Evolutionary conservation across 352 stramenopile species (phyloP).

Genomic region (Phytopythium montanum): DNA sequence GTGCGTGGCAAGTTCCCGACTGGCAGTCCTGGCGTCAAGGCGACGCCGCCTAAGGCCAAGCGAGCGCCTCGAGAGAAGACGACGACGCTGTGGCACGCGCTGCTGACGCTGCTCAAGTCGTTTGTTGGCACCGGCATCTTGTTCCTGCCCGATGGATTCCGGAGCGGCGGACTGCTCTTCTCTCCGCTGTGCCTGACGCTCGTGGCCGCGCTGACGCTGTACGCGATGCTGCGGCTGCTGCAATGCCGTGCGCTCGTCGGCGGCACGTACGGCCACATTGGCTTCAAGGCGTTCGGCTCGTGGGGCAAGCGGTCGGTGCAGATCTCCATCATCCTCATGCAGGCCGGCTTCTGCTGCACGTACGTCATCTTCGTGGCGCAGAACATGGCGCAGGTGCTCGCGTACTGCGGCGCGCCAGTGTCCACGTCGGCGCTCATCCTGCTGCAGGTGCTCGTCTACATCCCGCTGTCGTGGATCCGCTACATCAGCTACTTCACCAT

Average conservation of each 20-base stretch:
- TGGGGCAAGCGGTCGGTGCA: slow-evolving; percentile 75
- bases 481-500: slow-evolving; percentile 88
- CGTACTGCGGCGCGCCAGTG: slow-evolving; percentile 39
- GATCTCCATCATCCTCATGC: slow-evolving; percentile 82
- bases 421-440: slow-evolving; percentile 60
- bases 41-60: slow-evolving; percentile 24
- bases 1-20: slow-evolving; percentile 14
- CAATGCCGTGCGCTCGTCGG: slow-evolving; percentile 64
- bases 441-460: slow-evolving; percentile 70
- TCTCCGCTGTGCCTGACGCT: slow-evolving; percentile 62
- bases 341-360: slow-evolving; percentile 80
- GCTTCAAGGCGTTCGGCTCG: slow-evolving; percentile 56
- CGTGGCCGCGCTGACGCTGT: slow-evolving; percentile 62
- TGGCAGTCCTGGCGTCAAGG: slow-evolving; percentile 15
- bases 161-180: slow-evolving; percentile 69
- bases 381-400: slow-evolving; percentile 71
- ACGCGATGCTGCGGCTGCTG: slow-evolving; percentile 73
- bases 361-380: slow-evolving; percentile 84
- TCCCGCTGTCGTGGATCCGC: slow-evolving; percentile 79
- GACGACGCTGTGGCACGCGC: slow-evolving; percentile 72
- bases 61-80: slow-evolving; percentile 41
- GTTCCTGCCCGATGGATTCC: slow-evolving; percentile 75
- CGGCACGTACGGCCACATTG: slow-evolving; percentile 77
- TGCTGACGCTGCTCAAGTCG: slow-evolving; percentile 77
- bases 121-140: slow-evolving; percentile 81